Evolutionary conservation across 495 filamentous ascomycete species (phyloP).

Genomic region (Xylaria longipes): DNA sequence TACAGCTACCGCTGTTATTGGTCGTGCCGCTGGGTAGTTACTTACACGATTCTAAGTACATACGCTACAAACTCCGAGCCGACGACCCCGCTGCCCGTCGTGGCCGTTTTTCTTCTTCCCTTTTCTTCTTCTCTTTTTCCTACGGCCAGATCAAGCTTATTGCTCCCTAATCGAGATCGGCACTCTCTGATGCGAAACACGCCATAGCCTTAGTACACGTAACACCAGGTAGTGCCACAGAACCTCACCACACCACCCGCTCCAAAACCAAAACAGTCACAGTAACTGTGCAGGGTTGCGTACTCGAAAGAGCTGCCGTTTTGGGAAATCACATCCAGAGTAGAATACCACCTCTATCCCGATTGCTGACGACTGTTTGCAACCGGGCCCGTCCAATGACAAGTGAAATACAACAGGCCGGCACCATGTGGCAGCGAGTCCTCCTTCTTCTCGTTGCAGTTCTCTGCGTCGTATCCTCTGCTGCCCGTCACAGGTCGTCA

Average conservation of each 20-base stretch:
- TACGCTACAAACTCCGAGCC: not conserved
- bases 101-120: not conserved
- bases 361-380: slow-evolving; percentile 9
- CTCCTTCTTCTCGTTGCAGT: not conserved
- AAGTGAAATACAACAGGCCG: slow-evolving; percentile 2
- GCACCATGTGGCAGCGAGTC: not conserved
- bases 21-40: too few species aligned
- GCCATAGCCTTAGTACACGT: not conserved
- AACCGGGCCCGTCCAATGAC: not conserved
- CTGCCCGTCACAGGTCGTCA: not conserved
- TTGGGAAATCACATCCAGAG: slow-evolving; percentile 15
- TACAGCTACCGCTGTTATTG: not conserved
- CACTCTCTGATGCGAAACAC: slow-evolving; percentile 3
- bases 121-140: not conserved
- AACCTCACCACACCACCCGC: not conserved
- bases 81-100: not conserved
- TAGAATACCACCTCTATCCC: slow-evolving; percentile 16
- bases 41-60: too few species aligned
- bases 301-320: slow-evolving; percentile 14
- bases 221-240: not conserved
- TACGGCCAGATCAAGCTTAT: not conserved
- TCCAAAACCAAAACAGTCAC: slow-evolving; percentile 5
- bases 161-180: slow-evolving; percentile 2
- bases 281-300: not conserved
- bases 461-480: not conserved